These are phyloP conservation scores for Trichosanthes truncata DNA, from an alignment of 306 rosid genomes.

Conservation along the genomic window DNA sequence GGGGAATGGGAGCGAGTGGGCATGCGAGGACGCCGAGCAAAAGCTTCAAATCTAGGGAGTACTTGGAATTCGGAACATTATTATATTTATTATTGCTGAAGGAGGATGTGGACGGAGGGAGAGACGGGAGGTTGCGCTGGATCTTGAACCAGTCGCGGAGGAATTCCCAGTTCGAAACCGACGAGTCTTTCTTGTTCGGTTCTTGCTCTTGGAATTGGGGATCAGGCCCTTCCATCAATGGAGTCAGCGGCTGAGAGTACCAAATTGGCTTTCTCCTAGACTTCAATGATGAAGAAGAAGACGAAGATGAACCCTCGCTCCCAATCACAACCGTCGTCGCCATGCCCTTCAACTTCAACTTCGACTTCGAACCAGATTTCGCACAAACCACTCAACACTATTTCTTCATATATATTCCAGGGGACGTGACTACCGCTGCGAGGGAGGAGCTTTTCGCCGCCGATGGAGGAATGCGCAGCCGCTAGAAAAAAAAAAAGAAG, in stretches of 20 bases:
- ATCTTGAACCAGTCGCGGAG: conserved; percentile 80
- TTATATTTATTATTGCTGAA: background rate
- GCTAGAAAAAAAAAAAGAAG: background rate
- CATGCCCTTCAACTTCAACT: background rate
- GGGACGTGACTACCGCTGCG: background rate
- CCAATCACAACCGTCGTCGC: conserved; percentile 7
- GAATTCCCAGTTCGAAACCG: conserved; percentile 65
- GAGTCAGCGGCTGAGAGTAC: conserved; percentile 87
- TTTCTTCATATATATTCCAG: background rate
- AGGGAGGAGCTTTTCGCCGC: background rate
- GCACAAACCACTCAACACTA: background rate
- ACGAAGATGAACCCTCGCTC: conserved; percentile 18
- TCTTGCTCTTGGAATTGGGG: conserved; percentile 73
- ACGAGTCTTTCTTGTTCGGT: conserved; percentile 52
- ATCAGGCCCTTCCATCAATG: conserved; percentile 89
- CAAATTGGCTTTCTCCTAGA: conserved; percentile 63
- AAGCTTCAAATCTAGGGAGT: conserved; percentile 58
- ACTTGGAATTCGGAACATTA: conserved; percentile 38
- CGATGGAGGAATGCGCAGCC: too few relatives aligned
- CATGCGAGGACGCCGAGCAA: conserved; percentile 91
- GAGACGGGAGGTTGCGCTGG: conserved; percentile 41
- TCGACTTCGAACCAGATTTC: background rate
- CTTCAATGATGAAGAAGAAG: conserved; percentile 25
- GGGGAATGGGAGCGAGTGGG: conserved; percentile 92
- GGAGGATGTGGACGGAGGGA: conserved; percentile 11